These are phyloP conservation scores for Tuber melanosporum DNA, from an alignment of 495 filamentous ascomycete genomes.

Conservation along the genomic window DNA sequence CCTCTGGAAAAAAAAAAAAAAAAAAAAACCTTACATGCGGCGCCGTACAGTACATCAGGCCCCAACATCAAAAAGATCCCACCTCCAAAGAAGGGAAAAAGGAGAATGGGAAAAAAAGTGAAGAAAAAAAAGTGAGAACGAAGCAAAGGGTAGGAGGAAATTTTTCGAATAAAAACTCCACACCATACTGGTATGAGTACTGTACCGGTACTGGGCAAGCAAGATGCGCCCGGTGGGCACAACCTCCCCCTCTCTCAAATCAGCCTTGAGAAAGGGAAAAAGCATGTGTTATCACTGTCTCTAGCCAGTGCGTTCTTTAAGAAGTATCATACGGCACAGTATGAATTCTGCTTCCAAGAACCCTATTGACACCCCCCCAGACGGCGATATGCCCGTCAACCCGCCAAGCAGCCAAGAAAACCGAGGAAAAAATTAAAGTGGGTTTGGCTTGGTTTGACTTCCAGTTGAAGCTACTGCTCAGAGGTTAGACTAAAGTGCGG, in stretches of 20 bases:
- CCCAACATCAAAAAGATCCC: conserved; percentile 4
- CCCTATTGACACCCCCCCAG: background rate
- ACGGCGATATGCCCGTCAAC: background rate
- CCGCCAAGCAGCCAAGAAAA: background rate
- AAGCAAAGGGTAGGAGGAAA: background rate
- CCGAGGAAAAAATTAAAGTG: background rate
- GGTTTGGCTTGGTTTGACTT: background rate
- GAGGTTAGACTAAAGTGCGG: background rate
- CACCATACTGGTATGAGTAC: background rate
- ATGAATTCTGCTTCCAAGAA: background rate
- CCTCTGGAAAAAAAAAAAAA: conserved; percentile 7
- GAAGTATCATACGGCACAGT: background rate
- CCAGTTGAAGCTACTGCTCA: background rate
- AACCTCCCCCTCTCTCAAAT: background rate
- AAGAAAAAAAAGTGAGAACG: background rate
- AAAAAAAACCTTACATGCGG: conserved; percentile 14
- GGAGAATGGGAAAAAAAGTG: background rate
- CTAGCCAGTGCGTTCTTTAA: background rate
- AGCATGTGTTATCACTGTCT: background rate
- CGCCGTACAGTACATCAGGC: conserved; percentile 1
- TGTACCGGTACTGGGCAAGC: background rate
- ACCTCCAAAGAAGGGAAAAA: conserved; percentile 6
- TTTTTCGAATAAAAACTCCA: background rate
- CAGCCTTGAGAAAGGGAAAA: background rate
- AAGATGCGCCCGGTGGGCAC: background rate